Evolutionary conservation across 768 basidiomycete species (phyloP).

Genomic region (Tricholoma hemisulphureum): DNA sequence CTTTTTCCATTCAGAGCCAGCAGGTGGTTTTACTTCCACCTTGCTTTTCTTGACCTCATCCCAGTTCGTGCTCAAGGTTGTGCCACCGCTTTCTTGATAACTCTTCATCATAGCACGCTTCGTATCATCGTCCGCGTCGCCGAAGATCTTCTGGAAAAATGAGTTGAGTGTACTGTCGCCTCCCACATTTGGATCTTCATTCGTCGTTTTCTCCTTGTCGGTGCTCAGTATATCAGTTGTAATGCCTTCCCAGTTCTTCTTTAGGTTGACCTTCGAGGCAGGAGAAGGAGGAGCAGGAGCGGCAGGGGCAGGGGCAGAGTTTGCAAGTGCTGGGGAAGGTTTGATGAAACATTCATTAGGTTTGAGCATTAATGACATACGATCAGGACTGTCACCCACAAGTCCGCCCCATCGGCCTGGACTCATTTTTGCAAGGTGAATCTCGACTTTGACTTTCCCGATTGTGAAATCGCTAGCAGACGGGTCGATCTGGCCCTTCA

Average conservation of each 20-base stretch:
- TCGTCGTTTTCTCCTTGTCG: conserved; percentile 67
- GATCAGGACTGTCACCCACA: conserved; percentile 72
- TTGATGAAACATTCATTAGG: background rate
- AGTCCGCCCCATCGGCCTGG: conserved; percentile 73
- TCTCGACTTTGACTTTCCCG: conserved; percentile 86
- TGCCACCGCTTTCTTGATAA: conserved; percentile 92
- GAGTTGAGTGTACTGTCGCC: conserved; percentile 84
- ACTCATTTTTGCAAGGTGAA: conserved; percentile 68
- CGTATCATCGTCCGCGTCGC: conserved; percentile 89
- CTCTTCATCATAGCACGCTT: conserved; percentile 97
- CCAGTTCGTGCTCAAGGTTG: conserved; percentile 96
- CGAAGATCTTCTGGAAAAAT: conserved; percentile 91
- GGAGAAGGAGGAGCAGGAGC: conserved; percentile 30
- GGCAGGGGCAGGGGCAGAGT: conserved; percentile 27
- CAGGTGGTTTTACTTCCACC: conserved; percentile 79
- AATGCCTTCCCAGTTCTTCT: conserved; percentile 91
- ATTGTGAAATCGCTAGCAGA: conserved; percentile 62
- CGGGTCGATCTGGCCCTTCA: conserved; percentile 78
- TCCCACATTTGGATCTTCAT: conserved; percentile 86
- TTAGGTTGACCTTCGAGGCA: conserved; percentile 31
- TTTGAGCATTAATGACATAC: conserved; percentile 35
- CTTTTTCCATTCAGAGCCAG: conserved; percentile 81
- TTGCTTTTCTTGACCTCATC: conserved; percentile 70
- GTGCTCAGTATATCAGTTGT: conserved; percentile 61
- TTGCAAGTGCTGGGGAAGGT: conserved; percentile 26